phyloP scores from a whole-genome alignment of 495 filamentous ascomycete genomes.

The Ramalina intermedia region DNA sequence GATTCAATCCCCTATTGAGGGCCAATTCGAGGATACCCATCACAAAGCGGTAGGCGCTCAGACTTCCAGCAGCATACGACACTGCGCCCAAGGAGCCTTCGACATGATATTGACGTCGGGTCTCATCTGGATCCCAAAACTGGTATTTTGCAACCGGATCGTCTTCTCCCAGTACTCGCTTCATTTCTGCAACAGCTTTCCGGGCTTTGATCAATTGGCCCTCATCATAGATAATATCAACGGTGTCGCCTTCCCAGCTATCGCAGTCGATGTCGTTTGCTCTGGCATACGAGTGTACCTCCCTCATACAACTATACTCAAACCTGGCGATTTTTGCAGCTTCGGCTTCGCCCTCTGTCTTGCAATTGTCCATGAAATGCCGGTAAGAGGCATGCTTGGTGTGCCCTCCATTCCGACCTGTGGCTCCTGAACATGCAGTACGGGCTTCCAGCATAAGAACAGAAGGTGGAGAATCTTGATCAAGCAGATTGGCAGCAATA shows the following conservation, averaged over 20 bases:
- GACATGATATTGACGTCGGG: conserved; percentile 28
- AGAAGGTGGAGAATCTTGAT: conserved; percentile 12
- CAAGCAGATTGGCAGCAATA: conserved; percentile 43
- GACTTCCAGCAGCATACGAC: conserved; percentile 43
- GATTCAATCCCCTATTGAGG: conserved; percentile 37
- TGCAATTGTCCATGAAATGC: conserved; percentile 31
- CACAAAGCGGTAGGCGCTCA: conserved; percentile 51
- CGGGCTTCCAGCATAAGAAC: conserved; percentile 70
- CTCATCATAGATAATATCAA: conserved; percentile 42
- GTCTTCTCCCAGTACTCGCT: conserved; percentile 18
- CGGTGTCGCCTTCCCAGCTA: conserved; percentile 32
- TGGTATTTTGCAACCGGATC: conserved; percentile 35
- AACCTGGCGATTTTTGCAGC: conserved; percentile 41
- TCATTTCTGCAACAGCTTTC: conserved; percentile 30
- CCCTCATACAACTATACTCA: conserved; percentile 41
- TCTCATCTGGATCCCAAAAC: conserved; percentile 29
- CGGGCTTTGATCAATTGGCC: conserved; percentile 29
- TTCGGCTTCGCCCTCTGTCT: conserved; percentile 22
- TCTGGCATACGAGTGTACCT: conserved; percentile 36
- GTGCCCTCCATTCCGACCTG: conserved; percentile 52
- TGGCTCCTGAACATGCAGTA: conserved; percentile 66
- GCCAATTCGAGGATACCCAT: conserved; percentile 42
- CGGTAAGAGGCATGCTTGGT: conserved; percentile 50
- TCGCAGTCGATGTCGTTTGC: conserved; percentile 39
- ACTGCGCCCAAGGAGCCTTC: conserved; percentile 36